These are phyloP conservation scores for Tricholoma flavovirens DNA, from an alignment of 768 basidiomycete species.

Conservation along the genomic window DNA sequence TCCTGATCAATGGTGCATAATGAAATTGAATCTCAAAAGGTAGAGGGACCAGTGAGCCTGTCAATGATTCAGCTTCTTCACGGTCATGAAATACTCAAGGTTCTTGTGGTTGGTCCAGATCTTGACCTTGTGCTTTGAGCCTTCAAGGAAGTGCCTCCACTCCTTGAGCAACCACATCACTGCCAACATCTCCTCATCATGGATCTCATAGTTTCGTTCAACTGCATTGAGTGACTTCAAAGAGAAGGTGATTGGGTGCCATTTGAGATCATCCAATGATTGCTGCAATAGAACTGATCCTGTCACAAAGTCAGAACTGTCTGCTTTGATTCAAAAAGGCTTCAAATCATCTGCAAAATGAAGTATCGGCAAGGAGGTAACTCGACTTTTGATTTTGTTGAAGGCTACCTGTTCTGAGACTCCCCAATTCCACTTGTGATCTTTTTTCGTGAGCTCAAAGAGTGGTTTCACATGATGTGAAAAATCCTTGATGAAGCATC, in stretches of 20 bases:
- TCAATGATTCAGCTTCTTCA: slow-evolving; percentile 31
- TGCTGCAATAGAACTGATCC: slow-evolving; percentile 13
- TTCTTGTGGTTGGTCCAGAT: slow-evolving; percentile 35
- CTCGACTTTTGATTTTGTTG: not conserved
- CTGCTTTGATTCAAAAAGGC: not conserved
- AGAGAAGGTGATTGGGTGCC: slow-evolving; percentile 28
- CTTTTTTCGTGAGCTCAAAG: slow-evolving; percentile 12
- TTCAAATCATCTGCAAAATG: not conserved
- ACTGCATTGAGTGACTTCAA: slow-evolving; percentile 13
- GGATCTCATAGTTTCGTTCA: slow-evolving; percentile 35
- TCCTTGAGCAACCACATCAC: slow-evolving; percentile 27
- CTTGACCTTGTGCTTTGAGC: slow-evolving; percentile 22
- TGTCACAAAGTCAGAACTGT: not conserved
- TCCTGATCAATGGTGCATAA: slow-evolving; percentile 26
- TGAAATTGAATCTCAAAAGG: slow-evolving; percentile 30
- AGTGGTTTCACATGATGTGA: not conserved
- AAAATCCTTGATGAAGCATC: slow-evolving; percentile 19
- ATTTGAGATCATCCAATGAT: slow-evolving; percentile 5
- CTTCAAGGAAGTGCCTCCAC: slow-evolving; percentile 13
- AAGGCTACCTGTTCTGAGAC: not conserved
- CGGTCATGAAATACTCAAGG: slow-evolving; percentile 35
- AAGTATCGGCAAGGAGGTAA: not conserved
- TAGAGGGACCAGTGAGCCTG: slow-evolving; percentile 38
- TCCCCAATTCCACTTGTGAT: not conserved
- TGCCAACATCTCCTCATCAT: slow-evolving; percentile 41